Percentiles rank a stretch among this genome's conserved stretches.
Evolutionary conservation across 768 basidiomycete species (phyloP).

Genomic region (Podaxis sp.): DNA sequence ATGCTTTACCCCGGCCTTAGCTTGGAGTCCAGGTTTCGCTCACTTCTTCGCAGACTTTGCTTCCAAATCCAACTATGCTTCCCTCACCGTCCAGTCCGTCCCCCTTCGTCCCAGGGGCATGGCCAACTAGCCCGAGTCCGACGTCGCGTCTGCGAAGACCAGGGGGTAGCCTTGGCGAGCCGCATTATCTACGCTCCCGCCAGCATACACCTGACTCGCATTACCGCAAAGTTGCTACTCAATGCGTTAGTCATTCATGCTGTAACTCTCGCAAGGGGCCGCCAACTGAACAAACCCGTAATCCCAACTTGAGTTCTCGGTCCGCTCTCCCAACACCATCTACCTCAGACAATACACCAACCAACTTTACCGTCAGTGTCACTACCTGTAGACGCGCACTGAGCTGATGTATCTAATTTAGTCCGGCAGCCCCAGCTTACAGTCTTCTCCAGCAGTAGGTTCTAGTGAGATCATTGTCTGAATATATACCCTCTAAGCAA

Average conservation of each 20-base stretch:
- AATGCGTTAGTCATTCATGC: neutral
- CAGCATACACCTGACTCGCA: neutral
- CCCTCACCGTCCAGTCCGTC: conserved; percentile 24
- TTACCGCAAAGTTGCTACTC: neutral
- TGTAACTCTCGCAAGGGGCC: neutral
- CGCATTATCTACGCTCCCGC: conserved; percentile 2
- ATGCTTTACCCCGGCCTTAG: neutral
- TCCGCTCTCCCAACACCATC: neutral
- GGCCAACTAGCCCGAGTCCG: conserved; percentile 32
- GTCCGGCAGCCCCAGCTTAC: conserved; percentile 7
- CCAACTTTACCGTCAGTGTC: neutral
- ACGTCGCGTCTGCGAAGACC: conserved; percentile 1
- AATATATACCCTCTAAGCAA: neutral
- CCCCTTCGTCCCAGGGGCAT: conserved; percentile 43
- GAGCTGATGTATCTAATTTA: neutral
- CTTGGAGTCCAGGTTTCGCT: neutral
- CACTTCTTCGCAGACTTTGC: neutral
- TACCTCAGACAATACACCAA: conserved; percentile 1
- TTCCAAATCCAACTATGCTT: conserved; percentile 3
- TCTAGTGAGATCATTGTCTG: no score
- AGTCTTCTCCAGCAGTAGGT: conserved; percentile 9
- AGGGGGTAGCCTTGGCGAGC: neutral
- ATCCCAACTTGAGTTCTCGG: no score
- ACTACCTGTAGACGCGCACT: neutral
- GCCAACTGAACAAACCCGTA: no score